These are phyloP conservation scores for Athelia sp. DNA, from an alignment of 1,284 basidiomycete species.

Conservation along the genomic window DNA sequence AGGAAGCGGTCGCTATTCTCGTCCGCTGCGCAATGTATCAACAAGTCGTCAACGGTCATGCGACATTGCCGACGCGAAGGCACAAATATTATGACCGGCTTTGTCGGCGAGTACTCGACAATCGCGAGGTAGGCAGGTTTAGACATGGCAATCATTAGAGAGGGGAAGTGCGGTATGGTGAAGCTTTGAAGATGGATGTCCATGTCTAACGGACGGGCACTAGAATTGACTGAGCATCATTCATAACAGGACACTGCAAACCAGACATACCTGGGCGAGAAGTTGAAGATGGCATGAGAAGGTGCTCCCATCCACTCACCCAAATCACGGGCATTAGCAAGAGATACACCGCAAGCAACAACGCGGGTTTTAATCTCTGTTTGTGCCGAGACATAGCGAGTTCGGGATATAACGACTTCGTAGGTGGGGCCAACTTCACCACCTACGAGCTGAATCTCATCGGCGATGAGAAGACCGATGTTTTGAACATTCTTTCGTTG, in stretches of 20 bases:
- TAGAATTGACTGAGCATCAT: conserved; percentile 22
- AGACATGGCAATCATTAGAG: conserved; percentile 98
- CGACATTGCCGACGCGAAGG: conserved; percentile 93
- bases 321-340: conserved; percentile 94
- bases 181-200: conserved; percentile 97
- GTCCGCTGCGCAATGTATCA: conserved; percentile 88
- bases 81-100: conserved; percentile 92
- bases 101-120: conserved; percentile 80
- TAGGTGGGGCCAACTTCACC: conserved; percentile 94
- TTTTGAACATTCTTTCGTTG: conserved; percentile 96
- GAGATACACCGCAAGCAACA: conserved; percentile 89
- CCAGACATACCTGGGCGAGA: conserved; percentile 75
- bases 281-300: conserved; percentile 95
- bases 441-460: conserved; percentile 93
- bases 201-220: conserved; percentile 92
- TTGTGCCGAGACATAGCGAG: conserved; percentile 94
- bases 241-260: neutral
- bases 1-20: conserved; percentile 85
- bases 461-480: conserved; percentile 89
- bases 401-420: conserved; percentile 92
- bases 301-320: conserved; percentile 98
- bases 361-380: conserved; percentile 89
- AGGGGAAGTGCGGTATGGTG: conserved; percentile 95
- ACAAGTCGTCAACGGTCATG: conserved; percentile 87
- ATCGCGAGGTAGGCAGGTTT: conserved; percentile 97